Evolutionary conservation across 306 rosid species (phyloP).

Genomic region (Nissolia schottii): DNA sequence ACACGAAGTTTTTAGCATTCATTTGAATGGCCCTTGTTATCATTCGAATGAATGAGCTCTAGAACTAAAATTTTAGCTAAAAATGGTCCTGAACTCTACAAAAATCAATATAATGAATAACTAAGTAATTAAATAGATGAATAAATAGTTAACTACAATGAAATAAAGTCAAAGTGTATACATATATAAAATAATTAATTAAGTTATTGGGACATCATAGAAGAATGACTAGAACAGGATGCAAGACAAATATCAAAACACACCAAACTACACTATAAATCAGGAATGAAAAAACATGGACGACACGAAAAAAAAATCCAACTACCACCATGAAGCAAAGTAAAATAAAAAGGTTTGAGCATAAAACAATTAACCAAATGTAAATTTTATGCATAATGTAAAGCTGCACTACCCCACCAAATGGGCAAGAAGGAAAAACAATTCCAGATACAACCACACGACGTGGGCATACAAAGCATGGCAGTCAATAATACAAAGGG

Average conservation of each 20-base stretch:
- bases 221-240: slow-evolving; percentile 15
- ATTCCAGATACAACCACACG: slow-evolving; percentile 49
- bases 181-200: too few relatives aligned
- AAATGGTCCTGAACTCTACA: too few relatives aligned
- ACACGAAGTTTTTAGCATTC: too few relatives aligned
- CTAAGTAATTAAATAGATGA: too few relatives aligned
- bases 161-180: too few relatives aligned
- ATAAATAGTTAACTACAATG: too few relatives aligned
- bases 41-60: too few relatives aligned
- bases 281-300: not conserved
- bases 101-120: too few relatives aligned
- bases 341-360: not conserved
- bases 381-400: slow-evolving; percentile 31
- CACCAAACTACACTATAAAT: not conserved
- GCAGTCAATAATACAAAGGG: slow-evolving; percentile 47
- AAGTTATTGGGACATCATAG: too few relatives aligned
- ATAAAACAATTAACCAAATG: slow-evolving; percentile 11
- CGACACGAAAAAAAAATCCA: slow-evolving; percentile 1
- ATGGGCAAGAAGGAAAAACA: slow-evolving; percentile 34
- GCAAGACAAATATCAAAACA: slow-evolving; percentile 16
- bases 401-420: slow-evolving; percentile 43
- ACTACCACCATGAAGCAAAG: not conserved
- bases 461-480: slow-evolving; percentile 56
- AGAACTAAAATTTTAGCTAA: too few relatives aligned
- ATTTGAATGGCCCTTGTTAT: too few relatives aligned